Conservation (phyloP, 768 basidiomycete species). For the Kwoniella mangroviensis region DNA sequence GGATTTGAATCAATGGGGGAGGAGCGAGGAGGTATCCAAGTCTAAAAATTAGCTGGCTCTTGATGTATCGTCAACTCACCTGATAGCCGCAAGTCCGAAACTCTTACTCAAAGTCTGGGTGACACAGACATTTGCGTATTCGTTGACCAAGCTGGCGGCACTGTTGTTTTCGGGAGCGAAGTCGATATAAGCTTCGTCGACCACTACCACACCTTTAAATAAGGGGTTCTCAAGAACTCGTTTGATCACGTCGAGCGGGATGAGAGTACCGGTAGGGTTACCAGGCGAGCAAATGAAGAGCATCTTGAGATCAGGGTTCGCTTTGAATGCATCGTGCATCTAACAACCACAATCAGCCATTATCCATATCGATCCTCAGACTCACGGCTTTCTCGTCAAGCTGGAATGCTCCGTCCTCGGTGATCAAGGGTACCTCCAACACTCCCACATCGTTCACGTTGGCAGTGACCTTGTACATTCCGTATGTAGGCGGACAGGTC, state of each 20-base stretch:
- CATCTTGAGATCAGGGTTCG: slow-evolving; percentile 80
- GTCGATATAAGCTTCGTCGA: slow-evolving; percentile 98
- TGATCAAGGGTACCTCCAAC: slow-evolving; percentile 75
- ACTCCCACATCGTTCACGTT: slow-evolving; percentile 91
- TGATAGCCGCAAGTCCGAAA: slow-evolving; percentile 92
- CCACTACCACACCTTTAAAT: slow-evolving; percentile 88
- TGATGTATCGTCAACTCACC: slow-evolving; percentile 63
- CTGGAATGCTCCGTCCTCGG: slow-evolving; percentile 83
- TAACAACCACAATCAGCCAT: slow-evolving; percentile 14
- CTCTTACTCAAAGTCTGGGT: slow-evolving; percentile 96
- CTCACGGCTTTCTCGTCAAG: slow-evolving; percentile 74
- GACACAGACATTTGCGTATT: slow-evolving; percentile 89
- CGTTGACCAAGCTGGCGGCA: slow-evolving; percentile 71
- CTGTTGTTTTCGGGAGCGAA: slow-evolving; percentile 71
- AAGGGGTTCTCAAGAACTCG: slow-evolving; percentile 73
- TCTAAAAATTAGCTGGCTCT: slow-evolving; percentile 60
- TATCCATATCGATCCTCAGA: slow-evolving; percentile 8
- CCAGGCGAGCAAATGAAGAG: slow-evolving; percentile 96
- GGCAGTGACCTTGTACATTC: slow-evolving; percentile 95
- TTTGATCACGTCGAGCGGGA: slow-evolving; percentile 73
- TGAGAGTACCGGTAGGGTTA: slow-evolving; percentile 89
- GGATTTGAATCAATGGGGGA: slow-evolving; percentile 84
- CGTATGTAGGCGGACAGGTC: slow-evolving; percentile 93
- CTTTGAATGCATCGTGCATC: slow-evolving; percentile 62
- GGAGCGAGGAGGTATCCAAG: slow-evolving; percentile 89